These are phyloP conservation scores for Candida gigantensis DNA, from an alignment of 1,139 yeast genomes.

Conservation along the genomic window DNA sequence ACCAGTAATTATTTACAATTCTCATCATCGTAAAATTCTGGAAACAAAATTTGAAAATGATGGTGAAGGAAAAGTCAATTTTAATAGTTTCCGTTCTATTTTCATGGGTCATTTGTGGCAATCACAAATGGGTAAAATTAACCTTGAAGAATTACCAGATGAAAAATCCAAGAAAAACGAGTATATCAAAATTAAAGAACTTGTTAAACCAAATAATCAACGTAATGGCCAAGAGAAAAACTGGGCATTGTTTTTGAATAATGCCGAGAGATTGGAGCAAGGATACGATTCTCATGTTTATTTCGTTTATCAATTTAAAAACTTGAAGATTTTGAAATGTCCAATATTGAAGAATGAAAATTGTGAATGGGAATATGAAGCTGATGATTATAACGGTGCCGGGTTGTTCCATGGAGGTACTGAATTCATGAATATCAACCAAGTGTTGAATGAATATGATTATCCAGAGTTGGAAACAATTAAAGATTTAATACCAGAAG, in stretches of 20 bases:
- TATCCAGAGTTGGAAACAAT: conserved; percentile 6
- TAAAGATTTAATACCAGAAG: conserved; percentile 19
- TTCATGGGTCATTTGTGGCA: conserved; percentile 43
- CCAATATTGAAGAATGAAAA: conserved; percentile 23
- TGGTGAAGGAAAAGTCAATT: conserved; percentile 18
- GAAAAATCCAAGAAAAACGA: conserved; percentile 19
- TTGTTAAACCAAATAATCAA: conserved; percentile 22
- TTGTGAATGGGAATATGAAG: conserved; percentile 30
- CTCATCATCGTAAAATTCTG: conserved; percentile 23
- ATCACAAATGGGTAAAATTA: conserved; percentile 29
- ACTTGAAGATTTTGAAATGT: conserved; percentile 29
- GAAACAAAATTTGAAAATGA: conserved; percentile 24
- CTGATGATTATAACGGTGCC: conserved; percentile 21
- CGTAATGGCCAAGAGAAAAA: conserved; percentile 26
- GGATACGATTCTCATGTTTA: conserved; percentile 27
- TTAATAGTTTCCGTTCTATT: conserved; percentile 28
- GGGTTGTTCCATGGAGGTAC: conserved; percentile 41
- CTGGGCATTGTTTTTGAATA: conserved; percentile 33
- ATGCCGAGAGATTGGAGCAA: conserved; percentile 16
- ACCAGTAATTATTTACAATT: conserved; percentile 34
- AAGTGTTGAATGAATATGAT: conserved; percentile 13
- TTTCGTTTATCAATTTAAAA: conserved; percentile 30
- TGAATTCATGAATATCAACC: conserved; percentile 24
- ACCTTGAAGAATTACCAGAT: conserved; percentile 23
- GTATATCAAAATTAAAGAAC: conserved; percentile 26